Evolutionary conservation across 208 protist species (phyloP), one percentile per base, ranked within the genome.

Genomic region (Crithidia acanthocephali): DNA sequence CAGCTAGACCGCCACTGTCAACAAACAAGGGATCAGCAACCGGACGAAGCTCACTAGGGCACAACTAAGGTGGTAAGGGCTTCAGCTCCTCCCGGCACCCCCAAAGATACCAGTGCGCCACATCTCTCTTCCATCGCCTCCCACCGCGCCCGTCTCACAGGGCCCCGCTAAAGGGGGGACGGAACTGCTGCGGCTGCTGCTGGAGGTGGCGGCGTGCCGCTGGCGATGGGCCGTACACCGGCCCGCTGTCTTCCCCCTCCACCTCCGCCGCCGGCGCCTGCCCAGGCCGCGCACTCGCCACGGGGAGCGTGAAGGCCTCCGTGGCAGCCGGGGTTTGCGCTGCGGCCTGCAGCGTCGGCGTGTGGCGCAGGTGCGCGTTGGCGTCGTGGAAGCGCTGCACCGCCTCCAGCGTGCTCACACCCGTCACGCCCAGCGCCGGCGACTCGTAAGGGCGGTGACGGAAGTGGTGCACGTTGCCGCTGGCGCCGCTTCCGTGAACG

Each of bases 171-270:
- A 33, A 52, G 8, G 35, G 60, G 15, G 37, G 69, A n/a, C 40
- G 20, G 33, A 59, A 72, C 40, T 13, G 45, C 45, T 42, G 60
- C 32, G 8, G 45, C 45, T 42, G 59, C 48, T 68, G 60, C 60
- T 74, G 48, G 30, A 74, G 37, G 52, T 62, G 51, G 32, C 60
- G 60, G 23, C 60, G 61, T 25, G 69, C 69, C 18, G 69, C 51
- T 0, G 60, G 51, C 5, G 60, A 67, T 1, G 48, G 60, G 27
- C 69, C 60, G 52, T 63, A 74, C 13, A 74, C 48, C 28, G 62
- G 47, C 7, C 69, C 60, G 30, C 69, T 27, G 28, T 59, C 60
- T 59, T 55, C 51, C 59, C 1, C 71, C n/a, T 59, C 55, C 11
- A 9, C 25, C 48, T 63, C 45, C 6, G n/a, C 37, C 7, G 15